Percentiles rank a stretch among this genome's conserved stretches.
Conservation (phyloP, 306 rosid genomes). For the Quercus parvula region DNA sequence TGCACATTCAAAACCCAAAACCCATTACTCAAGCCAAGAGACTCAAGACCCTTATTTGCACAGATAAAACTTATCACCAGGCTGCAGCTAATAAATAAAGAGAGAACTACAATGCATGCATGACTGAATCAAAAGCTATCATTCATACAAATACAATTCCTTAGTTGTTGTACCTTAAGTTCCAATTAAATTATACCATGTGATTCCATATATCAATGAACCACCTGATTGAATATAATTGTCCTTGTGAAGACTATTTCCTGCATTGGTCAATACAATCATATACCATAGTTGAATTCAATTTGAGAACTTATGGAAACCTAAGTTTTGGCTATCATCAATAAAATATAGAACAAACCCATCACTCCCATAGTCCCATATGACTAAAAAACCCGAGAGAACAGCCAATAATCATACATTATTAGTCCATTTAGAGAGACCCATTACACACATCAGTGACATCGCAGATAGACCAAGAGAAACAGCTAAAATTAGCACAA, state of each 20-base stretch:
- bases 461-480: background rate
- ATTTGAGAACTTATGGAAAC: no score
- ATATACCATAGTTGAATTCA: no score
- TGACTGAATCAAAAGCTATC: background rate
- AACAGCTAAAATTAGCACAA: background rate
- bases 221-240: no score
- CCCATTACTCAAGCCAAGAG: background rate
- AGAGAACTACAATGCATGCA: background rate
- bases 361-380: background rate
- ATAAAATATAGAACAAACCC: background rate
- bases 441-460: background rate
- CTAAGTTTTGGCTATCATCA: background rate
- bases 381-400: background rate
- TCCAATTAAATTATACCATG: no score
- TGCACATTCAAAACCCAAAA: constrained; percentile 27
- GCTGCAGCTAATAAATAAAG: background rate
- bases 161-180: no score
- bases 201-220: no score
- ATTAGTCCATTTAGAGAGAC: background rate
- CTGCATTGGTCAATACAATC: no score
- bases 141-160: no score
- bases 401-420: background rate
- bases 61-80: background rate
- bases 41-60: background rate
- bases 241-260: no score